Conservation (phyloP, 306 rosid species). For the Cucurbita ficifolia region DNA sequence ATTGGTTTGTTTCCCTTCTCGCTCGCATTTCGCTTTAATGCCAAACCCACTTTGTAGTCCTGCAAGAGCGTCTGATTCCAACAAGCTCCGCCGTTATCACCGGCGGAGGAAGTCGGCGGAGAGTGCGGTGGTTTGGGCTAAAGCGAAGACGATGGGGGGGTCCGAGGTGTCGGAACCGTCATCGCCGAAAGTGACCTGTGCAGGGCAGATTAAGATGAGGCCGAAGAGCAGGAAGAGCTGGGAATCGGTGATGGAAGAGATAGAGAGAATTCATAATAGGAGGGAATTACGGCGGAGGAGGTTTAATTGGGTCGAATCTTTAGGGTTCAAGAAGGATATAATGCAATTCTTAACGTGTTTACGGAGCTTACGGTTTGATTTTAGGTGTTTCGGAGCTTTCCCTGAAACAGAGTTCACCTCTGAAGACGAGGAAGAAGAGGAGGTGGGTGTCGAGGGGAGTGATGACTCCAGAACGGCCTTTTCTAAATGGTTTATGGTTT, state of each 20-base stretch:
- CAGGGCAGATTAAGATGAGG: slow-evolving; percentile 84
- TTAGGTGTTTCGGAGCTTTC: slow-evolving; percentile 58
- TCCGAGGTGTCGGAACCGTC: slow-evolving; percentile 63
- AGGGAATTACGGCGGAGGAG: slow-evolving; percentile 25
- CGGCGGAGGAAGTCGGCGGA: slow-evolving; percentile 28
- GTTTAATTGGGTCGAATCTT: slow-evolving; percentile 43
- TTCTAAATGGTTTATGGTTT: slow-evolving; percentile 85
- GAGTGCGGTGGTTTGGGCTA: slow-evolving; percentile 38
- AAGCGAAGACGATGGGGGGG: slow-evolving; percentile 47
- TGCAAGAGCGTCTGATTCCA: slow-evolving; percentile 37
- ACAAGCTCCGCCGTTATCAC: slow-evolving; percentile 15
- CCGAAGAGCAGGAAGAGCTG: slow-evolving; percentile 56
- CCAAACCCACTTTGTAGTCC: slow-evolving; percentile 92
- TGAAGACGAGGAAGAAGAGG: slow-evolving; percentile 28
- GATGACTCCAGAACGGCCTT: slow-evolving; percentile 44
- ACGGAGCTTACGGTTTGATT: slow-evolving; percentile 39
- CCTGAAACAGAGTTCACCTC: slow-evolving; percentile 33
- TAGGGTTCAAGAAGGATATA: slow-evolving; percentile 75
- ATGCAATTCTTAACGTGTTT: slow-evolving; percentile 74
- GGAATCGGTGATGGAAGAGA: slow-evolving; percentile 92
- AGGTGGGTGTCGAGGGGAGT: slow-evolving; percentile 6
- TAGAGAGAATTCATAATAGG: slow-evolving; percentile 55
- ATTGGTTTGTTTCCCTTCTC: slow-evolving; percentile 75
- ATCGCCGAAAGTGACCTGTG: slow-evolving; percentile 91
- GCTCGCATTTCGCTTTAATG: slow-evolving; percentile 52